Evolutionary conservation across 805 yeast genomes (phyloP), one percentile per base, ranked within the genome.

Genomic region (Wickerhamomyces alni): DNA sequence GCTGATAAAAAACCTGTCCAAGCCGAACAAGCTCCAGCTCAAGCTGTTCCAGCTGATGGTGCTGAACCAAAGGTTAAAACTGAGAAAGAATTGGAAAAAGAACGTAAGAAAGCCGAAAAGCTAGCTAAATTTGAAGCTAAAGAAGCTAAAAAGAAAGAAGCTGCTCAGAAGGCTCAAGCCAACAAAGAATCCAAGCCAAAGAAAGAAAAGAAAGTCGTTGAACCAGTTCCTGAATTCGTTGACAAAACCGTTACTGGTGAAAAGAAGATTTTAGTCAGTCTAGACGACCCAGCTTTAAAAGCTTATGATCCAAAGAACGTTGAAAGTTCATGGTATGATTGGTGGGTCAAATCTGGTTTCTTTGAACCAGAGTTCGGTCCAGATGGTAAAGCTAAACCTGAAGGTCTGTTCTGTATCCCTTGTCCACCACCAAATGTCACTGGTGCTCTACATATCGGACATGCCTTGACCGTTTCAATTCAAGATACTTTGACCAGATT

Each of bases 381-480:
- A 42, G 80, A 81, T 56, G 97, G 97, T 34, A 65, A 80, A 34
- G 56, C 77, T 50, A 82, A 82, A 59, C 85, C 93, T 32, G 89
- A 79, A 57, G 98, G 98, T 52, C 59, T 72, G 16, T 93, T 91
- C 66, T 74, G 83, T 46, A 87, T 93, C 55, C 97, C 98, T 30
- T 93, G 96, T n/a, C 99, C 99, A 30, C 99, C 99, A 46, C 99
- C 99, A 59, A 93, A 93, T 63, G 95, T 93, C 48, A 93, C 99
- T 35, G 99, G 99, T 67, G 97, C 98, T 35, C 74, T 93, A 52
- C 99, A 93, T 65, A 93, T 93, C 64, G 99, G 99, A 53, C 99
- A 93, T 65, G 99, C 98, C 22, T 75, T 93, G 61, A 93, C 99
- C 15, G 86, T 89, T 45, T 72, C 98, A 27, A 84, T 93, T 58